Evolutionary conservation across 2,329 filamentous ascomycete genomes (phyloP), one percentile per base, ranked within the genome.

Genomic region (Fusarium solani-melongenae): DNA sequence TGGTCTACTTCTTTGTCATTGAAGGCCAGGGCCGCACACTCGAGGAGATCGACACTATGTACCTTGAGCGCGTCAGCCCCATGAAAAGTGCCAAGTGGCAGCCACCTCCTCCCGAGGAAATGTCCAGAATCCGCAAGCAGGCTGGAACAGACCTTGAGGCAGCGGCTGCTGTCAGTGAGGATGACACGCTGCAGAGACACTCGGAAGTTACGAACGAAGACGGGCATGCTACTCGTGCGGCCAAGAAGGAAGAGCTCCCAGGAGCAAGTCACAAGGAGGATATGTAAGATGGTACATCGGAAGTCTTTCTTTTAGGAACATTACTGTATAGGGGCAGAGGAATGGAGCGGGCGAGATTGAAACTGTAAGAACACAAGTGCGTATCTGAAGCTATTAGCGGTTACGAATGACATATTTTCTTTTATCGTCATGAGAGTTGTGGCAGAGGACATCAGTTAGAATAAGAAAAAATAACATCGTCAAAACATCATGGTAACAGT

Each of bases 1-100:
- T 94, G 14, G 92, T 95, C 33, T 95, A 92, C 84, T 93, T 95
- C 83, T 94, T 94, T 80, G 88, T 95, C 61, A 90, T 92, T 64
- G 93, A 95, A 80, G 91, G 89, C 53, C 91, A 93, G 78, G 93
- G 92, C 61, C 88, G 92, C 7, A 91, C 90, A 0, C 86, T 96
- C 2, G 93, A 96, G 83, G 92, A 95, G 80, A 92, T 96, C 64
- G 93, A 96, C 76, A 92, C 90, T 56, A 93, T 93, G 91, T 95
- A 94, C 73, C 85, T 93, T 38, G 85, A 92, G 58, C 84, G 84
- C 29, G 90, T 94, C 20, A 88, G 84, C 73, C 91, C 92, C 0
- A 89, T 89, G 83, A 88, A 90, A 84, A 92, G 89, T 75, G 79
- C 84, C 53, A 83, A 87, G 70, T 93, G 88, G 88, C 73, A 82